Evolutionary conservation across 2,329 filamentous ascomycete genomes (phyloP).

Genomic region (Scorias spongiosa): DNA sequence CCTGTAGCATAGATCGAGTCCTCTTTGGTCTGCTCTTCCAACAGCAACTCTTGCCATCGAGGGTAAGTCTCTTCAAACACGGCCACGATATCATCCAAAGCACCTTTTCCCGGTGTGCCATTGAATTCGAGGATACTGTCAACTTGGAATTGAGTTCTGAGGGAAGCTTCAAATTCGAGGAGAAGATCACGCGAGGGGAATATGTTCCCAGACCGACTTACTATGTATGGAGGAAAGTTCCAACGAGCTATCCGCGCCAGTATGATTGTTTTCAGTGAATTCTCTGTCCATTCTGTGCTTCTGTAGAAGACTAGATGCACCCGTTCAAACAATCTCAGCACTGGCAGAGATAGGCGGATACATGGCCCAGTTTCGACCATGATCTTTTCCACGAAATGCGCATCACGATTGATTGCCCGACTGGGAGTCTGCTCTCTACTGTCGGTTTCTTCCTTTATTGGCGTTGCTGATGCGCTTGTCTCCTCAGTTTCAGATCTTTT

Average conservation of each 20-base stretch:
- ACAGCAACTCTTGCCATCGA: constrained; percentile 61
- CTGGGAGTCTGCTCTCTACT: constrained; percentile 25
- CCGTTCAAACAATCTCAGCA: constrained; percentile 74
- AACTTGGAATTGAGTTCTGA: constrained; percentile 66
- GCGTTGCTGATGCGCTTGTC: constrained; percentile 34
- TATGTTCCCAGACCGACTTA: constrained; percentile 78
- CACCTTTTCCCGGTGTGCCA: constrained; percentile 50
- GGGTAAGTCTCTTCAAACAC: constrained; percentile 62
- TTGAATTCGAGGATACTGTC: constrained; percentile 72
- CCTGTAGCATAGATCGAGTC: constrained; percentile 61
- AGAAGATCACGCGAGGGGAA: constrained; percentile 62
- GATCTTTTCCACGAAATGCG: constrained; percentile 65
- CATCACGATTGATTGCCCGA: constrained; percentile 46
- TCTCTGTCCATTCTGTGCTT: constrained; percentile 94
- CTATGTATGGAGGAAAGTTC: constrained; percentile 81
- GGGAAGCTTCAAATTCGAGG: constrained; percentile 76
- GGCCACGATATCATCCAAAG: constrained; percentile 51
- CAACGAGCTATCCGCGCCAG: constrained; percentile 75
- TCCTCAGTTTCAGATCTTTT: constrained; percentile 48
- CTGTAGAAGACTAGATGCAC: constrained; percentile 94
- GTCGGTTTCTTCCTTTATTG: constrained; percentile 14
- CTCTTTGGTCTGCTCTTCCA: constrained; percentile 66
- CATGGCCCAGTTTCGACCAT: constrained; percentile 65
- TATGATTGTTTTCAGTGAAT: constrained; percentile 88
- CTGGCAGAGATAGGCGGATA: constrained; percentile 57